Evolutionary conservation across 306 rosid species (phyloP), one percentile per base, ranked within the genome.

Genomic region (Astragalus glycyphyllos): DNA sequence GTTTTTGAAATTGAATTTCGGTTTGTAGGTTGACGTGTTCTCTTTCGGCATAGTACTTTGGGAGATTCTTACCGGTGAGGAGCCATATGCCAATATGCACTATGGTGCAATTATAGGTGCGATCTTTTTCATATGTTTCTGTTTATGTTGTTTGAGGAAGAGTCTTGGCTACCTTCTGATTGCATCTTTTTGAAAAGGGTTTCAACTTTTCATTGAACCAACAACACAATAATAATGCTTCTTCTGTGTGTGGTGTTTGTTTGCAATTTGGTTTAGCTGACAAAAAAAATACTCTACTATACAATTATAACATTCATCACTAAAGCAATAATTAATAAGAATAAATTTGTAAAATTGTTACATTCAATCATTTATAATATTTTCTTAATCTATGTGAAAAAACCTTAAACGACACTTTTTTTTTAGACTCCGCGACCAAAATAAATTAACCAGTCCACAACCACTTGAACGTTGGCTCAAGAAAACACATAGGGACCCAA

Each of bases 21-120:
- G 64, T 76, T 58, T 74, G 76, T 82, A 91, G 97, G 96, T 91
- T 69, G 97, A 91, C 79, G 96, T 91, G 35, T 91, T 89, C 81
- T 91, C 97, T 12, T 91, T 91, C 82, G 97, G 96, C 61, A 91
- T 91, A 72, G 97, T 91, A 78, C 65, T 91, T 38, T 91, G 97
- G 97, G 97, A 91, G 81, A 87, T 91, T 79, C 91, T 91, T 13
- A 91, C 97, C 0, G 85, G 96, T 6, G 97, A 91, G 79, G 97
- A 91, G 83, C 97, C 97, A 57, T 91, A 91, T 68, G 96, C 96
- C 60, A 87, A 87, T 77, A 88, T 91, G 97, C 96, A 91, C 83
- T 91, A 89, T 35, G 97, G 96, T 80, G 96, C 97, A 61, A 92
- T 92, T 71, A 92, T 92, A 82, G 97, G 97, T 89, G 44, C 14